Evolutionary conservation across 2,329 filamentous ascomycete genomes (phyloP), one percentile per base, ranked within the genome.

Genomic region (Fusarium nodosum): DNA sequence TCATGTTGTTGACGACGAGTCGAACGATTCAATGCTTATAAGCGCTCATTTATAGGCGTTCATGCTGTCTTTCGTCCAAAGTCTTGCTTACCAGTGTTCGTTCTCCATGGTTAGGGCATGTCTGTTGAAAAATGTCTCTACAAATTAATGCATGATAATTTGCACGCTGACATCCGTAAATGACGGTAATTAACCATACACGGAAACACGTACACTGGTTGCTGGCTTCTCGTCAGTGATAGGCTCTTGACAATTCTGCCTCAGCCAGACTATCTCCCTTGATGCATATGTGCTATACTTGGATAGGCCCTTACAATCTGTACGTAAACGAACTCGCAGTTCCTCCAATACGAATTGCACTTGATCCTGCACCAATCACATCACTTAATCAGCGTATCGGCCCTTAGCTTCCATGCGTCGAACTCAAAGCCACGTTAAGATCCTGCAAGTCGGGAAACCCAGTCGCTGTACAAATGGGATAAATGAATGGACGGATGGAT

Each of bases 331-430:
- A 39, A 38, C 48, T 53, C 50, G 28, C 26, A 34, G 42, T 42
- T 70, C 44, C 56, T 20, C 46, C 28, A 56, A 69, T 56, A 65
- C 55, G 60, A 69, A 42, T 51, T 26, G 56, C 44, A 16, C 44
- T 33, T 31, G 33, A 44, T 45, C 41, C 34, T 65, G 54, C 50
- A 30, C 58, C 67, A 71, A 70, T 61, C 39, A 56, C 41, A 51
- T 66, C 46, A 47, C 48, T 53, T 48, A 39, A 54, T 69, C 60
- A 46, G 26, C 34, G 47, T 71, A 51, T 59, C 46, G 30, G 36
- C 45, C 45, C 41, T 41, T 50, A 38, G 50, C 33, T 55, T 52
- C 50, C n/a, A 59, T 60, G 50, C 62, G 53, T 30, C 53, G 31
- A 63, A 50, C 16, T 39, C 45, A 45, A 55, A 45, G 47, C 50